Evolutionary conservation across 169 alveolate genomes (phyloP).

Genomic region (Eimeria falciformis): DNA sequence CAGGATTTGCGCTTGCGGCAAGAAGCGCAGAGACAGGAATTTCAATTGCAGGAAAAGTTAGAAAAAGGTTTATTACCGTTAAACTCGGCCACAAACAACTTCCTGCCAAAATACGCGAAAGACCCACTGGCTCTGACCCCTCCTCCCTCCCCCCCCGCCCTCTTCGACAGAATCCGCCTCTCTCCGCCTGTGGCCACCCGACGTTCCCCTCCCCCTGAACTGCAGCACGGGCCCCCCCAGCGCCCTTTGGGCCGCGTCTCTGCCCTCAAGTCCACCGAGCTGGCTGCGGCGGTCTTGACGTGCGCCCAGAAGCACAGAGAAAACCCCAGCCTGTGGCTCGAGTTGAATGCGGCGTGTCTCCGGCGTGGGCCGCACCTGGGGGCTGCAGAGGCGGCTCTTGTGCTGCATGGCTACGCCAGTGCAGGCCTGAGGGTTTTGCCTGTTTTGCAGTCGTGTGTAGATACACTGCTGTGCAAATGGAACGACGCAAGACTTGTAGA

Average conservation of each 20-base stretch:
- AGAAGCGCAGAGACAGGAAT: neutral
- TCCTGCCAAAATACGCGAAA: neutral
- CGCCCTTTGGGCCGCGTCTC: conserved; percentile 18
- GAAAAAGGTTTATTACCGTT: neutral
- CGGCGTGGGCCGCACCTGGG: conserved; percentile 10
- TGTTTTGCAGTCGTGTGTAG: neutral
- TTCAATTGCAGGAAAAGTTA: neutral
- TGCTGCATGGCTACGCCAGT: conserved; percentile 14
- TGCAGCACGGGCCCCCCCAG: neutral
- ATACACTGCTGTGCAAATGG: conserved; percentile 17
- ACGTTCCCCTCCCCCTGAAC: neutral
- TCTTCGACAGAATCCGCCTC: neutral
- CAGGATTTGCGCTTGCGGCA: neutral
- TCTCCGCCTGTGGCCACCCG: neutral
- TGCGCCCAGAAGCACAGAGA: neutral
- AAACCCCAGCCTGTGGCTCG: neutral
- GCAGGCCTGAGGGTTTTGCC: neutral
- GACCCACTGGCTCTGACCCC: neutral
- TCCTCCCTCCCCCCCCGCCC: conserved; percentile 14
- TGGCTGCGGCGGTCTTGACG: neutral
- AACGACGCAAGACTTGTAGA: neutral
- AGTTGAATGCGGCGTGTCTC: conserved; percentile 40
- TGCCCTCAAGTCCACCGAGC: conserved; percentile 12
- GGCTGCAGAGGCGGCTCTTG: conserved; percentile 27
- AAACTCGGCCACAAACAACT: neutral